phyloP scores from a whole-genome alignment of 192 early-diverging fungal genomes.

The Spizellomyces punctatus region DNA sequence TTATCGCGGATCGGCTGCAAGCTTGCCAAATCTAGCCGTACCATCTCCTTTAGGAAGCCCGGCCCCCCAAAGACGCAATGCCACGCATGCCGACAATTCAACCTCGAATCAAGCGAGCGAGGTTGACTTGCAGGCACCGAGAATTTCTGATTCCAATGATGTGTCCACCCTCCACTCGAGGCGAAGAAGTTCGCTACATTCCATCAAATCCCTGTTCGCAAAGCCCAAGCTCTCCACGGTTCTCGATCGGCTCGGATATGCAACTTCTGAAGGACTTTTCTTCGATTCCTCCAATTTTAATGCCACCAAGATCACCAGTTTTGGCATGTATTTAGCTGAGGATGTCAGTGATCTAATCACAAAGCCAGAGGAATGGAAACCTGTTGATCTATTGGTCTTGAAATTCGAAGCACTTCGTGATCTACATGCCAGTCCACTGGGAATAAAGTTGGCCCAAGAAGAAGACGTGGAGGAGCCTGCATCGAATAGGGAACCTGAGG shows the following conservation, averaged over 20 bases:
- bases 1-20: no score
- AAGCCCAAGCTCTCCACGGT: conserved; percentile 3
- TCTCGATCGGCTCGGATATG: neutral
- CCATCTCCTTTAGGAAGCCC: no score
- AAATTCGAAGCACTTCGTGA: conserved; percentile 11
- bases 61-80: no score
- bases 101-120: no score
- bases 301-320: conserved; percentile 1
- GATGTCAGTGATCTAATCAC: neutral
- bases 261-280: neutral
- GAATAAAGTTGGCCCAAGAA: neutral
- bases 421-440: neutral
- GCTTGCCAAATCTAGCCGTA: no score
- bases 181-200: neutral
- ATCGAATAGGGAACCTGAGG: neutral
- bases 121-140: no score
- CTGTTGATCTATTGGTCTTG: conserved; percentile 11
- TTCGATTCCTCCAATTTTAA: conserved; percentile 12
- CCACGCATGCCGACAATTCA: no score
- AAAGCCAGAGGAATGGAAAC: neutral
- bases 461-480: neutral
- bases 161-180: neutral
- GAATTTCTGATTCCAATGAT: neutral
- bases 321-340: conserved; percentile 7
- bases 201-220: neutral